phyloP scores from a whole-genome alignment of 345 rosid genomes.

The Populus alba region DNA sequence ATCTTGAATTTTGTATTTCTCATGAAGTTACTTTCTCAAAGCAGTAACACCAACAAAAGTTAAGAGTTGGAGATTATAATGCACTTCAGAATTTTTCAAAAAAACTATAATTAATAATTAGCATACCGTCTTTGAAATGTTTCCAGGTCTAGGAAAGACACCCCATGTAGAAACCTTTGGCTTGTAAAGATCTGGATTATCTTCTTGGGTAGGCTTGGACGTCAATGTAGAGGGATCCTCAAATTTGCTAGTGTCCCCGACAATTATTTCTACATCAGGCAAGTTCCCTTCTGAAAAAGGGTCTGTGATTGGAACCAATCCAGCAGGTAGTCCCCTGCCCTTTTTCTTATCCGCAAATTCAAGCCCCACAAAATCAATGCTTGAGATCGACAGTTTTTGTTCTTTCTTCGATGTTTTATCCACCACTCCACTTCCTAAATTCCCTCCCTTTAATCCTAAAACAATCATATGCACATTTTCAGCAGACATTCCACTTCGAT shows the following conservation, averaged over 20 bases:
- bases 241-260: slow-evolving; percentile 69
- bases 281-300: slow-evolving; percentile 56
- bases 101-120: not conserved
- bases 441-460: slow-evolving; percentile 42
- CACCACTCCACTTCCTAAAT: slow-evolving; percentile 18
- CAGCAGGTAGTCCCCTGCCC: slow-evolving; percentile 72
- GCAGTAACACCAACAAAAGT: not conserved
- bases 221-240: slow-evolving; percentile 20
- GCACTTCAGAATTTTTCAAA: not conserved
- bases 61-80: no score
- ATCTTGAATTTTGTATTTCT: no score
- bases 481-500: no score
- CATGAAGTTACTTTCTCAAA: not conserved
- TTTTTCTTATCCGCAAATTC: slow-evolving; percentile 72
- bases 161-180: slow-evolving; percentile 96
- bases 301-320: slow-evolving; percentile 58
- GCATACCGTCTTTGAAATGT: slow-evolving; percentile 77
- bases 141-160: slow-evolving; percentile 80
- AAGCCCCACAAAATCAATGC: slow-evolving; percentile 77
- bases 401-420: slow-evolving; percentile 34
- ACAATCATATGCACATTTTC: slow-evolving; percentile 16
- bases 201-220: slow-evolving; percentile 38
- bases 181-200: slow-evolving; percentile 53
- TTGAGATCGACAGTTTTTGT: slow-evolving; percentile 50
- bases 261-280: slow-evolving; percentile 82